Base-by-base conservation (phyloP, 2,329 filamentous ascomycete genomes). In the Lachnellula suecica region DNA sequence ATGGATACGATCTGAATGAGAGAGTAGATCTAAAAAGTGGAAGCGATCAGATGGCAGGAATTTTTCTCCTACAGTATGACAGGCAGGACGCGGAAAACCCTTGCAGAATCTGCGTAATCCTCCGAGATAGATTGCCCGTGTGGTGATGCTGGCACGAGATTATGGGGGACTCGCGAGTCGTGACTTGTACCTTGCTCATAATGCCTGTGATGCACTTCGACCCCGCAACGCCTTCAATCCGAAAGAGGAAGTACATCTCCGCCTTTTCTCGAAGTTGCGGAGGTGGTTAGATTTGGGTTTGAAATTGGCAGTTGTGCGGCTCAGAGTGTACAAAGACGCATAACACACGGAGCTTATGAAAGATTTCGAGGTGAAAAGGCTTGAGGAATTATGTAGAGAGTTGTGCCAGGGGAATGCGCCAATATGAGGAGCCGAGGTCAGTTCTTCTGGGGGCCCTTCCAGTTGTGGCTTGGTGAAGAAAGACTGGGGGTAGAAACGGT, bases 121-220 rank as follows among this genome's bases (percentile, higher is more conserved):
- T 40, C 48, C 52, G 44, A 44, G 46, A 53, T 49, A 53, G 46
- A 53, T 49, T 53, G 43, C 42, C 47, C 17, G 35, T 43, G 42
- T 43, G 27, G 40, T 38, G 31, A 53, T 43, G 47, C 41, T 49
- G 41, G 51, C 51, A 49, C n/a, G n/a, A 47, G 50, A 44, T 45
- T 44, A 44, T 47, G 23, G 20, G 46, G 35, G 24, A 44, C 43
- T 41, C 29, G 35, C 17, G 24, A 24, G 15, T 41, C 23, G 24
- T 23, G 43, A 19, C 19, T 46, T 24, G 25, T 19, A 34, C 27
- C 35, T 25, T 52, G 29, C 38, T 29, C 27, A n/a, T n/a, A n/a
- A n/a, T n/a, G n/a, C n/a, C n/a, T n/a, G n/a, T n/a, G n/a, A n/a
- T n/a, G n/a, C n/a, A n/a, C n/a, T 27, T 23, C 47, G 27, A 43